Evolutionary conservation across 371 early-diverging fungal genomes (phyloP).

Genomic region (Coemansia sp.): DNA sequence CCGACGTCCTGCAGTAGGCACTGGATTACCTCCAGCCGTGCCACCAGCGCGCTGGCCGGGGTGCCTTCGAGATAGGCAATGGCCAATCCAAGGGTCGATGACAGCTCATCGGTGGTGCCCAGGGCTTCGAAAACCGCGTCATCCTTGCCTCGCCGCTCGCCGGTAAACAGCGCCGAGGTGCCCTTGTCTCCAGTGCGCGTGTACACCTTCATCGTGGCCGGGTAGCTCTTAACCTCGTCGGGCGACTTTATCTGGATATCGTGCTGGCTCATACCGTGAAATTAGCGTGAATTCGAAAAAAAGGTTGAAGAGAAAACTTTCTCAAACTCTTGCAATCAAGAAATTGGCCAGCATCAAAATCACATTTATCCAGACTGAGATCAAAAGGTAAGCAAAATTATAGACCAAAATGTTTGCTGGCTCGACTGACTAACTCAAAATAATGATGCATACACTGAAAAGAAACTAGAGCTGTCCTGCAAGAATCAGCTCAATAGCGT

Average conservation of each 20-base stretch:
- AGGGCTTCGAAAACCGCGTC: conserved; percentile 90
- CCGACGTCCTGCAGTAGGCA: conserved; percentile 87
- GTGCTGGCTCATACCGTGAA: conserved; percentile 18
- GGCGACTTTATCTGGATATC: conserved; percentile 41
- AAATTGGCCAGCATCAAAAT: no score
- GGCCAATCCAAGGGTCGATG: conserved; percentile 62
- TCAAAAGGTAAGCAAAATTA: no score
- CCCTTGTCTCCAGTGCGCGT: conserved; percentile 95
- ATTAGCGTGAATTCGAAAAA: neutral
- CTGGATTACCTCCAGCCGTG: conserved; percentile 77
- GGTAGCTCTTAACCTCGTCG: conserved; percentile 43
- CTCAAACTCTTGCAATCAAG: no score
- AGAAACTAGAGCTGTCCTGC: conserved; percentile 37
- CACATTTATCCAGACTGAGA: no score
- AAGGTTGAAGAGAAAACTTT: neutral
- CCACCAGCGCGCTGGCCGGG: conserved; percentile 47
- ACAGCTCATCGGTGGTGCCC: conserved; percentile 80
- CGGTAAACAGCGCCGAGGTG: conserved; percentile 84
- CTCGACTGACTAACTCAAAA: no score
- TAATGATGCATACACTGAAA: no score
- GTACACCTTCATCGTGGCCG: conserved; percentile 67
- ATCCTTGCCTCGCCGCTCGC: conserved; percentile 83
- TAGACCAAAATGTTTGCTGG: no score
- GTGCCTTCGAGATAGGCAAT: conserved; percentile 62
- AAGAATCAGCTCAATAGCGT: conserved; percentile 69